Conservation (phyloP, 2,329 filamentous ascomycete species). For the Phyllachora maydis region DNA sequence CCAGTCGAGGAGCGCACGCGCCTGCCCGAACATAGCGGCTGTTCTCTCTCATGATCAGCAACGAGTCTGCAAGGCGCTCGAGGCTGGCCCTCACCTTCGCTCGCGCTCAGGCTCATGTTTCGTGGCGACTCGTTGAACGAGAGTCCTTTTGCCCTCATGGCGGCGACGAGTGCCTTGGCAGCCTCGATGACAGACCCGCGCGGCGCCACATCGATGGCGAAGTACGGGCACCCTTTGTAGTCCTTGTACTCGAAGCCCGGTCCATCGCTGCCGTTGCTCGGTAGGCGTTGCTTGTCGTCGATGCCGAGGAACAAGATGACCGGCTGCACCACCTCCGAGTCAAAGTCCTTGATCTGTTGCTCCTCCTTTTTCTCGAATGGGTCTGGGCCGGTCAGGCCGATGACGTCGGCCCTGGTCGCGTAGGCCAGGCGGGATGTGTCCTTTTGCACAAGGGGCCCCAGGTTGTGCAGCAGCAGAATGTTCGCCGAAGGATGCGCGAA, state of each 20-base stretch:
- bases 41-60: conserved; percentile 1
- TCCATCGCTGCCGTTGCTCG: conserved; percentile 8
- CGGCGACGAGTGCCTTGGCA: conserved; percentile 30
- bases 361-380: conserved; percentile 54
- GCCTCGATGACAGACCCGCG: conserved; percentile 39
- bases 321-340: conserved; percentile 46
- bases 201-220: conserved; percentile 76
- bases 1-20: conserved; percentile 80
- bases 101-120: conserved; percentile 20
- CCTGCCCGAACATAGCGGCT: conserved; percentile 85
- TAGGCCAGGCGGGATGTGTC: conserved; percentile 42
- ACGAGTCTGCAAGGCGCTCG: not conserved
- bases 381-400: conserved; percentile 46
- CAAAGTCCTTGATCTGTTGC: conserved; percentile 49
- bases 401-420: conserved; percentile 47
- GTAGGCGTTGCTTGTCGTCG: conserved; percentile 33
- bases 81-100: conserved; percentile 20
- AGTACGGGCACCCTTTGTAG: conserved; percentile 67
- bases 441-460: conserved; percentile 46
- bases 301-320: conserved; percentile 72
- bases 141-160: conserved; percentile 36
- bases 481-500: conserved; percentile 41
- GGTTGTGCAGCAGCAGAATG: conserved; percentile 62
- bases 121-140: conserved; percentile 34
- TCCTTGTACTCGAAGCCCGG: conserved; percentile 35